Evolutionary conservation across 2,329 filamentous ascomycete species (phyloP), one percentile per base, ranked within the genome.

Genomic region (Penicillium sp.): DNA sequence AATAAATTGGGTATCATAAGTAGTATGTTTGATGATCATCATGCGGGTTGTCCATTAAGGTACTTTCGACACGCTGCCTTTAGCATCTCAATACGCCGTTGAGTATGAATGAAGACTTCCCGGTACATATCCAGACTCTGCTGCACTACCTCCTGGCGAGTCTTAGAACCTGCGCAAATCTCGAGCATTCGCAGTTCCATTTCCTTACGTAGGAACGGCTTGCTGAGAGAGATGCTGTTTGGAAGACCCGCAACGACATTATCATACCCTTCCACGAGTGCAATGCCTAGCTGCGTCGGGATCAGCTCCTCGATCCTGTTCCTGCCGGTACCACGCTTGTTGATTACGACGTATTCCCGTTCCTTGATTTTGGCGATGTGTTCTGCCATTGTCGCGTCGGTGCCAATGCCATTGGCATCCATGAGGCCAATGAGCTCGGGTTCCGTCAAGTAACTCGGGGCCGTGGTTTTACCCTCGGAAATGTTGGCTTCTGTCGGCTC

Each of bases 341-440:
- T 72, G 72, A 90, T 88, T 58, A 87, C 86, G 52, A 92, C 94
- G 71, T 99, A 99, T 67, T 93, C 84, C 60, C 95, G 84, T 59
- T 93, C 87, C 75, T 98, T 92, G 69, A 99, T 96, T 76, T 94
- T 99, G 60, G 91, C 88, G 70, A 99, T 99, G 73, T 99, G 95
- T 70, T 99, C 95, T 0, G 95, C 95, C 95, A 99, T 99, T 1
- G 95, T 99, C 6, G 95, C 95, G 78, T 99, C 95, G 10, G 95
- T 99, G 12, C 95, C 95, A 64, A 99, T 99, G 2, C 95, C 95
- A 73, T 99, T 99, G 47, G 92, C 93, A 78, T 99, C 95, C 95
- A 99, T 99, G 11, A 99, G 84, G 3, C 90, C 90, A 72, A 99
- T 96, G 28, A 99, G 82, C 73, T 99, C 95, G 0, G 95, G 93